Evolutionary conservation across 768 basidiomycete genomes (phyloP).

Genomic region (Nidularia pulvinata): DNA sequence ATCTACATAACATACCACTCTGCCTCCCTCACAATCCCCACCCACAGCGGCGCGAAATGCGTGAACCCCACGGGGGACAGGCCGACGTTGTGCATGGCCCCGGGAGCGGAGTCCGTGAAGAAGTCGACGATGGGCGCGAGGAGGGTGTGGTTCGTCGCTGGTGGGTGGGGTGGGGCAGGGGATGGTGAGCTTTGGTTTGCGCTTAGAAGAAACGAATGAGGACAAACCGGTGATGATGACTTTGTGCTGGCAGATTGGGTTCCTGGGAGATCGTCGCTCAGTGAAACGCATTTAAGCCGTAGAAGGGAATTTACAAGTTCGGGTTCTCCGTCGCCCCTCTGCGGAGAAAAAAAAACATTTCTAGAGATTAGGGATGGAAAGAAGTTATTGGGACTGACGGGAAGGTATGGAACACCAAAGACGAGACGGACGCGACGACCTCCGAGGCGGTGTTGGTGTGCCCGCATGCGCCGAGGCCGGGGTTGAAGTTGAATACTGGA

Average conservation of each 20-base stretch:
- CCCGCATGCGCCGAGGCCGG: slow-evolving; percentile 36
- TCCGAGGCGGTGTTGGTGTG: slow-evolving; percentile 28
- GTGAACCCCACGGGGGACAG: slow-evolving; percentile 21
- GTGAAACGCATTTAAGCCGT: not conserved
- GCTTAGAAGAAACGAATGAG: not conserved
- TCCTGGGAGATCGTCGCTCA: not conserved
- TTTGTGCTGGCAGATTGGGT: slow-evolving; percentile 1
- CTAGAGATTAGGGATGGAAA: not conserved
- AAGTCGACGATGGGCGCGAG: slow-evolving; percentile 27
- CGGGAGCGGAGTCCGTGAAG: slow-evolving; percentile 9
- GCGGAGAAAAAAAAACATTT: not conserved
- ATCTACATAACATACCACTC: slow-evolving; percentile 23
- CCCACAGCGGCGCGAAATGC: slow-evolving; percentile 17
- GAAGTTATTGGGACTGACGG: slow-evolving; percentile 20
- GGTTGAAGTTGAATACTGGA: slow-evolving; percentile 30
- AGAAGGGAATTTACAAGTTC: slow-evolving; percentile 15
- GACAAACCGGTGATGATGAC: slow-evolving; percentile 23
- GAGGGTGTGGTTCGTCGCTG: slow-evolving; percentile 18
- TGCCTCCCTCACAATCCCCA: slow-evolving; percentile 24
- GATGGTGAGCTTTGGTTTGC: not conserved
- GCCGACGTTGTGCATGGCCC: slow-evolving; percentile 17
- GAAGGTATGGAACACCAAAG: slow-evolving; percentile 23
- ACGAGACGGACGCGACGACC: slow-evolving; percentile 32
- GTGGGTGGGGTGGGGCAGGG: not conserved
- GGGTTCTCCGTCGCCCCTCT: slow-evolving; percentile 23